Evolutionary conservation across 495 filamentous ascomycete species (phyloP).

Genomic region (Penicillium bovifimosum): DNA sequence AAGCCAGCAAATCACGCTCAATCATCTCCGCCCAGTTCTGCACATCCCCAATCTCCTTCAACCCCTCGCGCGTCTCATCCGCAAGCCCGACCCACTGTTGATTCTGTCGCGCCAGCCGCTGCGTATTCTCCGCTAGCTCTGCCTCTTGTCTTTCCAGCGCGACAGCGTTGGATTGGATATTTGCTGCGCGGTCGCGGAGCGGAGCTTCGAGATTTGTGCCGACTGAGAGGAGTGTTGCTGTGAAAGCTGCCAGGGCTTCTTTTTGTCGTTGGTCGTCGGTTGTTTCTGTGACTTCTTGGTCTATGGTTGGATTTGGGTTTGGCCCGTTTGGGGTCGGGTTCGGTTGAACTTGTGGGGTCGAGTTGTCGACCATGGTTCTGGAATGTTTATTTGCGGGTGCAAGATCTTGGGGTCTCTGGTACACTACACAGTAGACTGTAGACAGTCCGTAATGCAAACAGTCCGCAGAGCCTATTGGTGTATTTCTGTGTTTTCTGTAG

Average conservation of each 20-base stretch:
- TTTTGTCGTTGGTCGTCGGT: constrained; percentile 21
- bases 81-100: constrained; percentile 64
- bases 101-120: constrained; percentile 63
- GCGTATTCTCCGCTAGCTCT: constrained; percentile 59
- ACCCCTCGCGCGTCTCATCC: constrained; percentile 58
- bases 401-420: neutral
- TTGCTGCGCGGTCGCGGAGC: constrained; percentile 66
- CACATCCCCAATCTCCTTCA: constrained; percentile 93
- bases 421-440: neutral
- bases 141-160: constrained; percentile 68
- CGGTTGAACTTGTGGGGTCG: neutral
- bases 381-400: neutral
- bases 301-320: neutral
- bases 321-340: neutral
- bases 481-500: neutral
- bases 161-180: constrained; percentile 65
- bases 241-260: constrained; percentile 71
- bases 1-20: constrained; percentile 79
- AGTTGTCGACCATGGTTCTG: neutral
- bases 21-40: constrained; percentile 98
- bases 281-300: neutral
- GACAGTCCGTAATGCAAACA: neutral
- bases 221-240: constrained; percentile 71
- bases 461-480: neutral
- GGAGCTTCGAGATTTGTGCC: constrained; percentile 61